These are phyloP conservation scores for Ophiostoma piceae DNA, from an alignment of 2,329 filamentous ascomycete species.

Conservation along the genomic window DNA sequence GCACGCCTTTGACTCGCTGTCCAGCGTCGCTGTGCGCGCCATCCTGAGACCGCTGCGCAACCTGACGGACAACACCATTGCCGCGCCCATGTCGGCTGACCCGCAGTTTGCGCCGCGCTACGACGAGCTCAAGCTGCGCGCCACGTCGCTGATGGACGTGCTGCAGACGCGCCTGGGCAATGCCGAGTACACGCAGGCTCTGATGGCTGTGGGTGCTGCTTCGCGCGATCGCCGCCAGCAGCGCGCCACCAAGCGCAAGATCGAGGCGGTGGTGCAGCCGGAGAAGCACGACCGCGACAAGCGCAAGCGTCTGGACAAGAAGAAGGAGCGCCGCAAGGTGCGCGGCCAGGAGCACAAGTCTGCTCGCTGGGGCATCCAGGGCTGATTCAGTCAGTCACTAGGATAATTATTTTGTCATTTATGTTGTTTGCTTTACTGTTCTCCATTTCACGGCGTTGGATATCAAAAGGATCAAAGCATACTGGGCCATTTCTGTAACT, in stretches of 20 bases:
- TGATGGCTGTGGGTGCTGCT: conserved; percentile 66
- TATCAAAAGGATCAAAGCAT: conserved; percentile 20
- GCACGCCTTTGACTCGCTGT: conserved; percentile 47
- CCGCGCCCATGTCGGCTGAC: conserved; percentile 65
- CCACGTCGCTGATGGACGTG: conserved; percentile 72
- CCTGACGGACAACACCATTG: conserved; percentile 73
- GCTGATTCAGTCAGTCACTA: background rate
- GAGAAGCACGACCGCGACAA: conserved; percentile 75
- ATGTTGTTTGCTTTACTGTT: background rate
- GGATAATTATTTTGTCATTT: conserved; percentile 1
- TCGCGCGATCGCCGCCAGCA: conserved; percentile 68
- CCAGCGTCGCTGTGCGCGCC: conserved; percentile 50
- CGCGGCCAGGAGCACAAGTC: conserved; percentile 68
- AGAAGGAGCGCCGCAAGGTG: conserved; percentile 76
- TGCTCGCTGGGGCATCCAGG: conserved; percentile 64
- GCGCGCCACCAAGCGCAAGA: conserved; percentile 76
- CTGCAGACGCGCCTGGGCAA: conserved; percentile 82
- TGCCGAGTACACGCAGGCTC: conserved; percentile 66
- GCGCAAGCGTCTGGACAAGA: conserved; percentile 76
- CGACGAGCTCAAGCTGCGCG: conserved; percentile 64
- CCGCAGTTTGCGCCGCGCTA: conserved; percentile 63
- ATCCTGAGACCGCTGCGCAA: conserved; percentile 64
- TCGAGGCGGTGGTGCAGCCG: conserved; percentile 78
- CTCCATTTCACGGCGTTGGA: conserved; percentile 19
- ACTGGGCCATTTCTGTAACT: background rate